Evolutionary conservation across 768 basidiomycete species (phyloP).

Genomic region (Butyriboletus loyo): DNA sequence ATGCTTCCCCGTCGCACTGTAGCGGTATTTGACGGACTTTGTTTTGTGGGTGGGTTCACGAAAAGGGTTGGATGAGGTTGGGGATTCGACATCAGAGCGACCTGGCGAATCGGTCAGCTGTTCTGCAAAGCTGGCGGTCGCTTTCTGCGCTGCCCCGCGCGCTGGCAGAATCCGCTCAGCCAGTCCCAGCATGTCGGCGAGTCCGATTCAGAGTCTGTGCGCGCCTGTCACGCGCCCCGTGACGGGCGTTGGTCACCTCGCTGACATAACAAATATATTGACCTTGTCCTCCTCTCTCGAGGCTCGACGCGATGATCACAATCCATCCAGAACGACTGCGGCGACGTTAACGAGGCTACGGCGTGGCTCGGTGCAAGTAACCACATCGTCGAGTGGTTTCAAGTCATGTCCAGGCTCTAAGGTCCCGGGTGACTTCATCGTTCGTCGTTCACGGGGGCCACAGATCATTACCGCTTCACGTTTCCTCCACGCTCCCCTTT

Average conservation of each 20-base stretch:
- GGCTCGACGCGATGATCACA: background rate
- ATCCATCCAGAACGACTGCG: background rate
- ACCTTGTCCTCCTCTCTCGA: background rate
- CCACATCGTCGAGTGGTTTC: background rate
- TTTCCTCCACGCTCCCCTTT: constrained; percentile 17
- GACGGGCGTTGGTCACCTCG: background rate
- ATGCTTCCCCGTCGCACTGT: constrained; percentile 32
- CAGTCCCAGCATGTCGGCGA: constrained; percentile 13
- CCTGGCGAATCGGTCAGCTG: constrained; percentile 30
- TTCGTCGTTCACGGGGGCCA: constrained; percentile 5
- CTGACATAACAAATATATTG: constrained; percentile 2
- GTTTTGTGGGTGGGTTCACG: constrained; percentile 22
- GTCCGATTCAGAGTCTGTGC: background rate
- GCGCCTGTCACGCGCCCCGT: constrained; percentile 12
- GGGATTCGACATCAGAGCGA: constrained; percentile 24
- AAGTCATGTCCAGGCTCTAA: background rate
- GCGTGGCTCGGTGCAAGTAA: background rate
- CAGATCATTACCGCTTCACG: constrained; percentile 26
- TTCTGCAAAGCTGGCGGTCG: constrained; percentile 30
- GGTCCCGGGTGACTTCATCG: background rate
- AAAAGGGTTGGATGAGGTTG: constrained; percentile 20
- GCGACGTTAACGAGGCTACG: background rate
- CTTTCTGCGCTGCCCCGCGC: constrained; percentile 35
- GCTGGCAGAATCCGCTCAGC: constrained; percentile 19
- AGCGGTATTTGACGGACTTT: constrained; percentile 32